Conservation (phyloP, 768 basidiomycete genomes). For the Amanita pallidorosea region DNA sequence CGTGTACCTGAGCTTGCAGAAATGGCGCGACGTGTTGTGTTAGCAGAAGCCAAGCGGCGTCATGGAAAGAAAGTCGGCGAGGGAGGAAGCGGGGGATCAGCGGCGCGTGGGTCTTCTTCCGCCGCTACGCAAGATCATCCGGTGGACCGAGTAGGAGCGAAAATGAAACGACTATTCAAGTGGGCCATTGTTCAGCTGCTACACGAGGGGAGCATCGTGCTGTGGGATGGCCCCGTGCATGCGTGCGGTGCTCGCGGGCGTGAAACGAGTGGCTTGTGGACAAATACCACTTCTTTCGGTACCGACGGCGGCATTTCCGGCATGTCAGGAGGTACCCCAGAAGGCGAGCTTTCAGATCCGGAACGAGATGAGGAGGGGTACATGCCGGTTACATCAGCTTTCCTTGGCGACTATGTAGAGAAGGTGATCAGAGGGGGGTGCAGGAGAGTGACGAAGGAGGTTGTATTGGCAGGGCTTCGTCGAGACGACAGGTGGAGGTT, state of each 20-base stretch:
- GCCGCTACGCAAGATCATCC: constrained; percentile 5
- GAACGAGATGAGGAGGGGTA: constrained; percentile 54
- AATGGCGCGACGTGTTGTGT: constrained; percentile 54
- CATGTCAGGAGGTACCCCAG: constrained; percentile 14
- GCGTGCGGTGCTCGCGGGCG: constrained; percentile 13
- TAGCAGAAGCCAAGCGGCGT: constrained; percentile 46
- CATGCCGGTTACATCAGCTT: constrained; percentile 42
- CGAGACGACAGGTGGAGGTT: constrained; percentile 57
- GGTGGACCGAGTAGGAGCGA: constrained; percentile 20
- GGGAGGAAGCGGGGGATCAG: constrained; percentile 10
- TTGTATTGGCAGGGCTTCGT: constrained; percentile 35
- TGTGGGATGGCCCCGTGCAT: constrained; percentile 58
- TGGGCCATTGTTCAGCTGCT: constrained; percentile 55
- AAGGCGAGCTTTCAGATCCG: constrained; percentile 51
- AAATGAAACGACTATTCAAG: constrained; percentile 60
- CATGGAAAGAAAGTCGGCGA: constrained; percentile 33
- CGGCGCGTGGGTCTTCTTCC: constrained; percentile 4
- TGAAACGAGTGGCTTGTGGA: constrained; percentile 39
- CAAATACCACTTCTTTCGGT: constrained; percentile 11
- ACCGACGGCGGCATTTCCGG: constrained; percentile 22
- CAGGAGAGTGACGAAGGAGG: constrained; percentile 24
- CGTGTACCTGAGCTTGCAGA: constrained; percentile 64
- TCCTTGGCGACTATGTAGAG: constrained; percentile 38
- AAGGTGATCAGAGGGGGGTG: constrained; percentile 28
- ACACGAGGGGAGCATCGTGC: constrained; percentile 62